Evolutionary conservation across 2,329 filamentous ascomycete species (phyloP), one percentile per base, ranked within the genome.

Genomic region (Penicillium sp.): DNA sequence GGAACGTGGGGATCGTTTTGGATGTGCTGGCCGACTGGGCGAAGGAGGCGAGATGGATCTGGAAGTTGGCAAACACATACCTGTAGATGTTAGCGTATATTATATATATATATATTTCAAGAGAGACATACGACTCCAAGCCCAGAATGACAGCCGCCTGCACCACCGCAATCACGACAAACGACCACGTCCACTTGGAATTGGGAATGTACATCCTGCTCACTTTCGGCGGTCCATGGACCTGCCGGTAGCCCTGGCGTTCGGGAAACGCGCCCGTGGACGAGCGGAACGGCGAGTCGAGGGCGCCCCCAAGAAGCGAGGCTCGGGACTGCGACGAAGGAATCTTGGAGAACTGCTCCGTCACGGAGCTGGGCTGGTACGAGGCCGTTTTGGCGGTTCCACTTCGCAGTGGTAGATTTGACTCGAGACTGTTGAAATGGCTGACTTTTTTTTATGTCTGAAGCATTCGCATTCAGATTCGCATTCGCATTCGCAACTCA

Each of bases 21-120:
- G 78, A 75, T 50, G 78, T 75, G 48, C 70, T 76, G 50, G 71
- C 67, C 18, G 66, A 61, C 28, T 74, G 69, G 56, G 75, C 66
- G 45, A 77, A 68, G 47, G 78, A 74, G 12, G 71, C 63, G 35
- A 82, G 71, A 60, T 79, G 66, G 18, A 71, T 69, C 71, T 97
- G 90, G 74, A 97, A 97, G 65, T 85, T 85, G 62, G 83, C 91
- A 69, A 97, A 99, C 48, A 96, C 85, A 74, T 94, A 99, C 66
- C 90, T 95, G 66, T 12, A 38, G 3, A 12, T n/a, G 18, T 14
- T 21, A 20, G 38, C 21, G n/a, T n/a, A n/a, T n/a, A n/a, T n/a
- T n/a, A n/a, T n/a, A n/a, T n/a, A n/a, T n/a, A n/a, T n/a, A n/a
- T n/a, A n/a, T n/a, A n/a, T n/a, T n/a, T n/a, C n/a, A 53, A 49